Conservation (phyloP, 768 basidiomycete genomes). For the Cubamyces lactineus region DNA sequence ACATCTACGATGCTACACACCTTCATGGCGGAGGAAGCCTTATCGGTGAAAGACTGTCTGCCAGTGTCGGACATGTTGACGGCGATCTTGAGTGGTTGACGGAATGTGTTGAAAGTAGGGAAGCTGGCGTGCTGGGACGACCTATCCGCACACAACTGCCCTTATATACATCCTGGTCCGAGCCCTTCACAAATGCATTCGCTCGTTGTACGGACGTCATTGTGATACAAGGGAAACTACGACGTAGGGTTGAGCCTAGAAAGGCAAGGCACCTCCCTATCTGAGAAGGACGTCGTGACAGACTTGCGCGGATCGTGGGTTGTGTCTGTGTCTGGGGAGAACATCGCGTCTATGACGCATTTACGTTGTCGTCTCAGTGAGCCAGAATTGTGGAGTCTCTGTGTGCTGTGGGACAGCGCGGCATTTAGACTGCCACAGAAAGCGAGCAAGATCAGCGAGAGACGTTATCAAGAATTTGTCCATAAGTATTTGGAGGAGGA, state of each 20-base stretch:
- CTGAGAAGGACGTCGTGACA: neutral
- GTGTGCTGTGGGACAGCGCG: no score
- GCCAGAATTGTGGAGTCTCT: no score
- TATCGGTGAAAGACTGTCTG: conserved; percentile 39
- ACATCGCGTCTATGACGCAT: neutral
- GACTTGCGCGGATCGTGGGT: no score
- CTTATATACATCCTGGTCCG: neutral
- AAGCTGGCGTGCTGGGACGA: neutral
- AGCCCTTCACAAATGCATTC: neutral
- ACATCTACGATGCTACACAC: conserved; percentile 16
- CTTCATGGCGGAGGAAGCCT: conserved; percentile 36
- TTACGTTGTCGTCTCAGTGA: neutral
- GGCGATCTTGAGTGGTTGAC: neutral
- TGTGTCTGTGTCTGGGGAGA: neutral
- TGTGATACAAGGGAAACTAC: neutral
- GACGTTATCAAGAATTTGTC: no score
- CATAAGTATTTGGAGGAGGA: no score
- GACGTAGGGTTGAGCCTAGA: no score
- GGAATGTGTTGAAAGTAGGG: neutral
- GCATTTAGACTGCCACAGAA: no score
- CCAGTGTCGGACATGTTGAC: conserved; percentile 36
- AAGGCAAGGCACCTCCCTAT: neutral
- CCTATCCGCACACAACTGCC: neutral
- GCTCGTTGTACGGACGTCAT: neutral
- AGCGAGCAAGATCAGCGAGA: no score